Evolutionary conservation across 257 asterid genomes (phyloP).

Genomic region (Jaltomata sinuosa): DNA sequence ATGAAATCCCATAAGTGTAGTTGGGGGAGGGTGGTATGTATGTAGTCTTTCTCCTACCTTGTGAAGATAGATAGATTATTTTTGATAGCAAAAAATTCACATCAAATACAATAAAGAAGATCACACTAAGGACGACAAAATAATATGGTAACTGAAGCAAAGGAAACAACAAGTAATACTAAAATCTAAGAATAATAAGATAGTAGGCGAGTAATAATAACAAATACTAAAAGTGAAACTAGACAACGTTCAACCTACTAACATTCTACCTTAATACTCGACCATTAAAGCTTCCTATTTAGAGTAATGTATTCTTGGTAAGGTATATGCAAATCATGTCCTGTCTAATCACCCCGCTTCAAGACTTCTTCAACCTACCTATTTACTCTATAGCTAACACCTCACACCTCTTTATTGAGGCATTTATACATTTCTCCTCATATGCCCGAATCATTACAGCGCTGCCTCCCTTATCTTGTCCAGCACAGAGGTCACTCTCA

Average conservation of each 20-base stretch:
- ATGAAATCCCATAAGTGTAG: no score
- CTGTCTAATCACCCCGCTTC: no score
- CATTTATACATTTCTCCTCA: background rate
- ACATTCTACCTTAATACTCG: background rate
- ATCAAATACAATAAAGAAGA: background rate
- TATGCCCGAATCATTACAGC: no score
- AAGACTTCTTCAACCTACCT: background rate
- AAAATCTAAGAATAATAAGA: background rate
- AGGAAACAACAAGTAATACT: background rate
- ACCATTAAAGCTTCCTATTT: background rate
- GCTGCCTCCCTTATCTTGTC: background rate
- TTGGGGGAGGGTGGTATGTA: no score
- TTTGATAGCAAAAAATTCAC: no score
- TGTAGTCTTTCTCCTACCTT: no score
- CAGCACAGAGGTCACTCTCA: background rate
- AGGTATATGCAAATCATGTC: background rate
- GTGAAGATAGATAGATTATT: no score
- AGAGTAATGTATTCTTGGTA: no score
- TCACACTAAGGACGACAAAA: background rate
- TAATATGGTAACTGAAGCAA: background rate
- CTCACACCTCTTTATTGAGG: background rate
- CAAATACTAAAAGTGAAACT: background rate
- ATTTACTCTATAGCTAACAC: background rate
- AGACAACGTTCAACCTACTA: background rate
- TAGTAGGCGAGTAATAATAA: background rate